phyloP scores from a whole-genome alignment of 2,329 filamentous ascomycete species.

The Madurella mycetomatis region DNA sequence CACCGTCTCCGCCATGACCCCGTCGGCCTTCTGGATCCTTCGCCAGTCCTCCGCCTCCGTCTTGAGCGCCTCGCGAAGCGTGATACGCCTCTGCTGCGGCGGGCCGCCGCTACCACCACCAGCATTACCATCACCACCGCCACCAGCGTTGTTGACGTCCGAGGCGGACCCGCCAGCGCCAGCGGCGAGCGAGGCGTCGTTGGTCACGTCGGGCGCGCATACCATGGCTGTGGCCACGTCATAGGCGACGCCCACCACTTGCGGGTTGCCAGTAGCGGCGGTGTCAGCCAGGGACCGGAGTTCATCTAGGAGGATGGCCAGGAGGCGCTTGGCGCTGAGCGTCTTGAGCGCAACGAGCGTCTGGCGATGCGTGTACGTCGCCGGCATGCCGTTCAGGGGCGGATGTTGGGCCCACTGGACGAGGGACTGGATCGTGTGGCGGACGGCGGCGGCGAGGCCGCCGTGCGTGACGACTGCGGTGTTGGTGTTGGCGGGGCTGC shows the following conservation, averaged over 20 bases:
- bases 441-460: conserved; percentile 55
- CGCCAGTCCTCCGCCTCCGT: conserved; percentile 55
- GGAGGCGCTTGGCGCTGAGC: conserved; percentile 56
- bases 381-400: conserved; percentile 50
- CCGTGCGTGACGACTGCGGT: conserved; percentile 35
- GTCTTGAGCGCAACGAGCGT: conserved; percentile 58
- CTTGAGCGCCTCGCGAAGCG: conserved; percentile 57
- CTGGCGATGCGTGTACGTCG: conserved; percentile 69
- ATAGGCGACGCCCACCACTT: conserved; percentile 48
- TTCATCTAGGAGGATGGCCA: conserved; percentile 63
- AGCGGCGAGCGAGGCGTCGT: conserved; percentile 36
- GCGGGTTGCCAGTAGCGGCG: conserved; percentile 41
- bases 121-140: background rate
- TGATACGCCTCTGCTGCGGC: conserved; percentile 45
- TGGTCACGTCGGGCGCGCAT: conserved; percentile 59
- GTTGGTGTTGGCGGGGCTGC: background rate
- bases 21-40: conserved; percentile 52
- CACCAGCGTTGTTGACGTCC: background rate
- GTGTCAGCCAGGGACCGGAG: conserved; percentile 57
- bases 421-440: conserved; percentile 58
- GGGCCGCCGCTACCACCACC: conserved; percentile 7
- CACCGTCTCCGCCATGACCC: conserved; percentile 54
- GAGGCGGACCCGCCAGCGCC: conserved; percentile 23
- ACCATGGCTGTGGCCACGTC: conserved; percentile 67
- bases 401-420: conserved; percentile 63